Base-by-base conservation (phyloP, 148 eudicot species). In the Nepenthes mirabilis region DNA sequence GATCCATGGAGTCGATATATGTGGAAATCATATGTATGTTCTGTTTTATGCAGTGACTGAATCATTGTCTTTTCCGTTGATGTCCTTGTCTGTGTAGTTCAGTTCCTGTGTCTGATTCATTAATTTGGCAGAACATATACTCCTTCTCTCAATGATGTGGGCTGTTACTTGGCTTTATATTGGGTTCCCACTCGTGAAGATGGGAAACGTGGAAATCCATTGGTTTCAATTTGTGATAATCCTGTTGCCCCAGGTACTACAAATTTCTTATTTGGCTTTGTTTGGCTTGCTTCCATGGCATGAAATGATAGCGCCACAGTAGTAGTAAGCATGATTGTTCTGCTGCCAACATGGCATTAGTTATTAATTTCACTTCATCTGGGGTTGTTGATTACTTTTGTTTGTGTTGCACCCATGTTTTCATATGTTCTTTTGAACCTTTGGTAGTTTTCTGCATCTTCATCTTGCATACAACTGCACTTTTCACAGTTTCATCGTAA, bases 171-270 rank as follows among this genome's bases (percentile, higher is more conserved):
- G 80, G 89, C 80, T n/a, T 75, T 93, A 63, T 71, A 80, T 68
- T 93, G 99, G 99, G 75, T 89, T 57, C 99, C 99, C 50, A 75
- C 73, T 65, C 91, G 99, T 56, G 76, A 79, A 58, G 99, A 89
- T 78, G 99, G 97, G 8, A 71, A 82, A 76, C 66, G 55, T 58
- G 99, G 99, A 52, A 68, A 70, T 61, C 91, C 97, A 35, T 62
- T 93, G 61, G 70, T 74, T 56, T 79, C 99, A 63, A 70, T 84
- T 68, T 79, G 81, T 66, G 63, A 71, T 62, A 67, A 75, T 75
- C 87, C 82, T 53, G 99, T 93, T 58, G 65, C 80, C 60, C 85
- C 99, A 67, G 99, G 99, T 93, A 73, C 55, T 33, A 52, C 23
- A 23, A 37, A 53, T 23, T 13, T 37, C 54, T 37, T 63, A 8